Base-by-base conservation (phyloP, 768 basidiomycete genomes). In the Paxillus ammoniavirescens region DNA sequence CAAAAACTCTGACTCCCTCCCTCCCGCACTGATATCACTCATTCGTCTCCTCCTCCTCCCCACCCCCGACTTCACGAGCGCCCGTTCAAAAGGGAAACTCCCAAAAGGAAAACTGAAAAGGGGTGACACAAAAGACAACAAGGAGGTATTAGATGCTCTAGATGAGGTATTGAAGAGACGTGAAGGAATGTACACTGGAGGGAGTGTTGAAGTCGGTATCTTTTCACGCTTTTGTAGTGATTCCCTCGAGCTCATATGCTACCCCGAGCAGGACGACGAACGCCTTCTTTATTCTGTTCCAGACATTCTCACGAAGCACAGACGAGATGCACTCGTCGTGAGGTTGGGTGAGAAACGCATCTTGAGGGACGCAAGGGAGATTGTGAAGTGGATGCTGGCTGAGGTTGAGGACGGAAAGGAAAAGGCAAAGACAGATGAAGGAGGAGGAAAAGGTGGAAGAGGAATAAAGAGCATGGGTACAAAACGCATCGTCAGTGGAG, bases 291-390 rank as follows among this genome's bases (percentile, higher is more conserved):
- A 55, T 13, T 45, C 52, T 18, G 63, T 58, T 14, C 21, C 38
- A 8, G 52, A 52, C 8, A 52, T 50, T n/a, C 64, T 81, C 2
- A 51, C 75, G 4, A 52, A 72, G 49, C 82, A 83, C 59, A 79
- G 75, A 61, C 75, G 74, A 54, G 75, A 84, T 53, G 92, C 93
- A 1, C 64, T 86, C 8, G 71, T 89, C 43, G 90, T 93, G 12
- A 79, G 93, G 35, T 65, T 91, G 9, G 89, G 90, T 4, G 93
- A 95, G 73, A 93, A 93, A 71, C 72, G 79, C 21, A 83, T 93
- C 12, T 62, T 94, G 50, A 63, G 61, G 2, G 60, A 57, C 1
- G 55, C 69, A 0, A 59, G 73, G 42, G 56, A 63, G 36, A 38
- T n/a, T 14, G 28, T 67, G 7, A 26, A 21, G 31, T 28, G 8